Evolutionary conservation across 2,329 filamentous ascomycete genomes (phyloP).

Genomic region (Botrytis porri): DNA sequence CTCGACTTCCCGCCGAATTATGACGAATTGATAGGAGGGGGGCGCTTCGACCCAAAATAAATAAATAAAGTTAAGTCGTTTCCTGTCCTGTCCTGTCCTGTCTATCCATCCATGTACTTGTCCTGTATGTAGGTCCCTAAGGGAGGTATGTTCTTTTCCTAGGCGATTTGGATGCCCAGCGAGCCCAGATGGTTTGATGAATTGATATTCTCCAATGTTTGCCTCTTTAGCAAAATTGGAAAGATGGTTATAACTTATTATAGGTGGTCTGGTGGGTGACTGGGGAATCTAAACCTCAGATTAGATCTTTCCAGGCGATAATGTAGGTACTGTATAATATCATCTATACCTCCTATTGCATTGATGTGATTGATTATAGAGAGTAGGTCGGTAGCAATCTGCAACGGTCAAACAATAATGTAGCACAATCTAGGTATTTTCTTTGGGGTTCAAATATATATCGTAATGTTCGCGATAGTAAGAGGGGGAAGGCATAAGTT

Average conservation of each 20-base stretch:
- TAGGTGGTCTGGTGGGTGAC: background rate
- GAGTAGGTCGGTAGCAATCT: background rate
- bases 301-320: too few species aligned
- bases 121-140: background rate
- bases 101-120: background rate
- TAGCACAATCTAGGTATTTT: background rate
- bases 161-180: background rate
- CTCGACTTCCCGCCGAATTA: background rate
- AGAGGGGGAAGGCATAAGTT: background rate
- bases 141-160: background rate
- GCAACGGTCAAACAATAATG: background rate
- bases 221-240: background rate
- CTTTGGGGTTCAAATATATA: background rate
- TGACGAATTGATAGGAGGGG: slow-evolving; percentile 5
- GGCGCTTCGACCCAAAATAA: background rate
- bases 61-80: background rate
- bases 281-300: background rate
- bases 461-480: background rate
- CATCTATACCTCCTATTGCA: background rate
- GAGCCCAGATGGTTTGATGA: background rate
- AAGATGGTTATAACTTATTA: background rate
- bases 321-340: background rate
- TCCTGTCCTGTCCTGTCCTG: background rate
- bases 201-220: background rate
- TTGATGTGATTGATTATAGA: background rate